These are phyloP conservation scores for Rostrohypoxylon terebratum DNA, from an alignment of 495 filamentous ascomycete species.

Conservation along the genomic window DNA sequence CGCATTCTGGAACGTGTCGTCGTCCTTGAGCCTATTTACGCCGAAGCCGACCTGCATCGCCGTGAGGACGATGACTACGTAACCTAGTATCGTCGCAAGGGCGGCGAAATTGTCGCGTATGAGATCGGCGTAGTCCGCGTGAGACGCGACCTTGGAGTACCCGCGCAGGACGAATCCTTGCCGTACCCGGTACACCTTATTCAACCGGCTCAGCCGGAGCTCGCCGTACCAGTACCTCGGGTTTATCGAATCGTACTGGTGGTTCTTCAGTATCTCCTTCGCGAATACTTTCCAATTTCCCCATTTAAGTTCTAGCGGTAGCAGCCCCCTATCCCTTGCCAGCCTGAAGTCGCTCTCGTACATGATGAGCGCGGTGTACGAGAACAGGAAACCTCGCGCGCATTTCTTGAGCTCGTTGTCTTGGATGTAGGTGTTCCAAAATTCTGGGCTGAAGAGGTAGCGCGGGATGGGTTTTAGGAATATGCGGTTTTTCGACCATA, in stretches of 20 bases:
- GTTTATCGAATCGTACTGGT: conserved; percentile 49
- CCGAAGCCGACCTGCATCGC: conserved; percentile 71
- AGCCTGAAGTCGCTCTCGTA: conserved; percentile 60
- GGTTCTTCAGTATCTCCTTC: conserved; percentile 38
- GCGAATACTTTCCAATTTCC: conserved; percentile 45
- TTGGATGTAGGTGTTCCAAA: conserved; percentile 53
- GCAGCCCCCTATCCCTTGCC: conserved; percentile 51
- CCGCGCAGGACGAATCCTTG: conserved; percentile 47
- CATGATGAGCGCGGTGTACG: conserved; percentile 58
- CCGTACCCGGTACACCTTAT: conserved; percentile 49
- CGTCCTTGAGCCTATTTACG: conserved; percentile 53
- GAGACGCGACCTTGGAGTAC: conserved; percentile 44
- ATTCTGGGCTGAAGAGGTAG: conserved; percentile 54
- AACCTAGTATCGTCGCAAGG: conserved; percentile 59
- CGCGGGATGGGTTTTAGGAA: conserved; percentile 61
- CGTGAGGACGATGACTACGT: conserved; percentile 65
- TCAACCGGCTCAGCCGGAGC: conserved; percentile 57
- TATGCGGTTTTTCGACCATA: conserved; percentile 55
- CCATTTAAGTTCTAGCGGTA: conserved; percentile 53
- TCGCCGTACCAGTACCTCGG: conserved; percentile 61
- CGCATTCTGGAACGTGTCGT: conserved; percentile 57
- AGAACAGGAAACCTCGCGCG: conserved; percentile 59
- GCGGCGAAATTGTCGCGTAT: conserved; percentile 62
- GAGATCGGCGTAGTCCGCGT: conserved; percentile 48
- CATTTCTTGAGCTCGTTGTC: conserved; percentile 37